phyloP scores from a whole-genome alignment of 305 asterid species.

The Galium porrigens region DNA sequence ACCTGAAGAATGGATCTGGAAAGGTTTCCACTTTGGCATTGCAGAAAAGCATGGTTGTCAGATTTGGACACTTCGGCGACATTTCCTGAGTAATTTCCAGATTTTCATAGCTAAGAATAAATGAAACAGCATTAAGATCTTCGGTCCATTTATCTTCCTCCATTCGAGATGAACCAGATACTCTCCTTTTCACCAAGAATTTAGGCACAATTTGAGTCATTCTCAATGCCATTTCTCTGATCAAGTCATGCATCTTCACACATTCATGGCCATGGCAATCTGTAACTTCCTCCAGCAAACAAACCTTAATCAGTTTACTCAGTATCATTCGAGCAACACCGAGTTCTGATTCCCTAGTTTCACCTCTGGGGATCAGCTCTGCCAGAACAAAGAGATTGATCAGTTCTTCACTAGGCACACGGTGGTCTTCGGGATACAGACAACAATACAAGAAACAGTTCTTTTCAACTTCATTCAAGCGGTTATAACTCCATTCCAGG shows the following conservation, averaged over 20 bases:
- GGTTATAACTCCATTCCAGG: constrained; percentile 16
- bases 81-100: neutral
- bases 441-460: constrained; percentile 17
- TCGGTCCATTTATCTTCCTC: constrained; percentile 9
- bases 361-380: constrained; percentile 13
- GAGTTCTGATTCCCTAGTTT: constrained; percentile 16
- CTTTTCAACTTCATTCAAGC: constrained; percentile 8
- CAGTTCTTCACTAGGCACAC: constrained; percentile 15
- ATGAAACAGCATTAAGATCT: constrained; percentile 10
- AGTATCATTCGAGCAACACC: constrained; percentile 17
- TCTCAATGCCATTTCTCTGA: constrained; percentile 5
- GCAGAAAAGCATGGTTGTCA: constrained; percentile 5
- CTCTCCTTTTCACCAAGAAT: constrained; percentile 15
- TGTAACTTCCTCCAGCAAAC: constrained; percentile 13
- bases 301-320: constrained; percentile 16
- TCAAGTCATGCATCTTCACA: constrained; percentile 3
- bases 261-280: constrained; percentile 6
- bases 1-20: neutral
- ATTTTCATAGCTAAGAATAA: neutral
- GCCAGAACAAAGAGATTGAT: constrained; percentile 15
- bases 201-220: constrained; percentile 6
- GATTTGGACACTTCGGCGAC: constrained; percentile 3
- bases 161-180: neutral
- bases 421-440: constrained; percentile 17
- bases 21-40: neutral